Evolutionary conservation across 768 basidiomycete species (phyloP).

Genomic region (Trametes villosa): DNA sequence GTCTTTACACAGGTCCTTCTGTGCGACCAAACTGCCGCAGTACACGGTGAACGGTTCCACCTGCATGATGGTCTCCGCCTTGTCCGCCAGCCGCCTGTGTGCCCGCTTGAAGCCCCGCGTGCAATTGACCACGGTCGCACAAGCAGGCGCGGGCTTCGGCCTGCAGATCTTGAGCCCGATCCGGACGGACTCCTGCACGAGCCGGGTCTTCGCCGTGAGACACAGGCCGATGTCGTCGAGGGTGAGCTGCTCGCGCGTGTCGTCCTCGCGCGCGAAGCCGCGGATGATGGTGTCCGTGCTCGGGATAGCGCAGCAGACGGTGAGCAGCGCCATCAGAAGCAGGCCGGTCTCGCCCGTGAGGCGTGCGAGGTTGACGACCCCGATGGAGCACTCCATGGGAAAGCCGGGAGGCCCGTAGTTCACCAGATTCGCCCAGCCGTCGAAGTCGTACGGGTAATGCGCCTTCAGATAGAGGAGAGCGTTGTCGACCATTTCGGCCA

Average conservation of each 20-base stretch:
- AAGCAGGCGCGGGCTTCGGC: not conserved
- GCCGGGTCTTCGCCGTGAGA: not conserved
- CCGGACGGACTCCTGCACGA: not conserved
- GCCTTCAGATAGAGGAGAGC: slow-evolving; percentile 4
- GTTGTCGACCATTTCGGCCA: not conserved
- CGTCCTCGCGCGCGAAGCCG: slow-evolving; percentile 6
- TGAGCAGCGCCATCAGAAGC: slow-evolving; percentile 2
- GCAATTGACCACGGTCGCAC: not conserved
- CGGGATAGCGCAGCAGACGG: not conserved
- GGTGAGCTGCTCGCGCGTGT: slow-evolving; percentile 1
- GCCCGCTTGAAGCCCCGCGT: not conserved
- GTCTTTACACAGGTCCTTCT: not conserved
- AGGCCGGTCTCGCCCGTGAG: not conserved
- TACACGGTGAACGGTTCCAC: not conserved
- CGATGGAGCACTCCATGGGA: not conserved
- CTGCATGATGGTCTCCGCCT: not conserved
- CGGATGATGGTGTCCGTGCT: not conserved
- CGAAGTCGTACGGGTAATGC: slow-evolving; percentile 7
- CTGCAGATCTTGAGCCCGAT: not conserved
- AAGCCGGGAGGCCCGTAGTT: not conserved
- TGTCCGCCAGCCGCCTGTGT: not conserved
- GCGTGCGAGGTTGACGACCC: slow-evolving; percentile 18
- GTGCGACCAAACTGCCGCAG: not conserved
- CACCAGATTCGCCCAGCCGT: not conserved
- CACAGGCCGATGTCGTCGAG: not conserved